Evolutionary conservation across 768 basidiomycete genomes (phyloP), one percentile per base, ranked within the genome.

Genomic region (Lactarius hengduanensis): DNA sequence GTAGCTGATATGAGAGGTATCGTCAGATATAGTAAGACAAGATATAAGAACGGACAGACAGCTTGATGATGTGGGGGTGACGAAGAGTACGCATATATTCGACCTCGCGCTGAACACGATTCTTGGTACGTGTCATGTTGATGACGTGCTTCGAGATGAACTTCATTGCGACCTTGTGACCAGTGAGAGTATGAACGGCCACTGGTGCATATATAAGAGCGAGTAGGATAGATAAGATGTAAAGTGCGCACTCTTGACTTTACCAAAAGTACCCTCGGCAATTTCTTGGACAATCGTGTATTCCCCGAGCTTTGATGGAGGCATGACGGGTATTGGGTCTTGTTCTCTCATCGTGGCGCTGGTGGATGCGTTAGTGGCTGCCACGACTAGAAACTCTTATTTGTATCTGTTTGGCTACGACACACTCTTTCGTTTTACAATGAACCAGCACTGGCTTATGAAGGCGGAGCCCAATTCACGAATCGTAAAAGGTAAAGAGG

Each of bases 1-100:
- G 73, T 92, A 92, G 68, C 89, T 90, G 74, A 67, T 59, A 59
- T 36, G 32, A 28, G 43, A 32, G 16, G 20, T 13, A 45, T 38
- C 6, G 55, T 57, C 53, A 67, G 53, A 62, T 16, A 59, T 71
- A 55, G 64, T 40, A 60, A 59, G 47, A 62, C 50, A 22, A 56
- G 53, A 72, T 57, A 18, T 38, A 59, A 68, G 40, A 54, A 47
- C 43, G 62, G 32, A 80, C 85, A 72, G 75, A 96, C 96, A 98
- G 84, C 78, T 98, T 98, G 82, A 98, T 91, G 76, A 99, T 98
- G 75, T 99, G 96, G 0, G 96, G 90, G 76, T 99, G 97, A 45
- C 93, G 82, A 20, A 99, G 85, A 43, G 92, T 86, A 63, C 94
- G 88, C 85, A 99, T 91, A 79, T 97, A 98, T 75, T 98, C 95